Base-by-base conservation (phyloP, 2,329 filamentous ascomycete species). In the Gremmenia infestans region DNA sequence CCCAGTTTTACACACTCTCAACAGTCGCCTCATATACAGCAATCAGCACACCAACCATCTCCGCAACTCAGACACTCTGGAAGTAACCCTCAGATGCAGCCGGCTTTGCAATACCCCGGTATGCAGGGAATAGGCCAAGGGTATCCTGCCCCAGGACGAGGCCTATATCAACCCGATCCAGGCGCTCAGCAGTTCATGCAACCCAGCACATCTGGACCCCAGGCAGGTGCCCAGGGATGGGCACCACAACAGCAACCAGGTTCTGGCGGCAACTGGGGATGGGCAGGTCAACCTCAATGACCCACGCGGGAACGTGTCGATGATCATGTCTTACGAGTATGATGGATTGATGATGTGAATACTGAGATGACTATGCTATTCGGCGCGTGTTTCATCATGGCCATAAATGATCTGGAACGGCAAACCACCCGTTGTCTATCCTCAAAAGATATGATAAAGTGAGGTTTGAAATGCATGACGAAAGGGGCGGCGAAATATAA, bases 131-230 rank as follows among this genome's bases (percentile, higher is more conserved):
- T 87, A 71, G 75, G 76, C 36, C 85, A 86, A 65, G 76, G 77
- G 37, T 84, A 83, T 65, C 73, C 77, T 25, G 73, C 74, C n/a
- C 74, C 79, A 25, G 74, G 77, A 7, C 81, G 83, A 63, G 77
- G 76, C 51, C 81, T 86, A 65, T 85, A 85, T 63, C 73, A 81
- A 17, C 72, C 82, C 28, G 84, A 87, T 48, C 82, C 85, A 71
- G 84, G 81, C 1, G 80, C 82, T 4, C 76, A 84, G 52, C 81
- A 85, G 67, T 87, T 87, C 73, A 81, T 91, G 82, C 83, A 87
- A 65, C 78, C 85, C 72, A 72, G 79, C 64, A 71, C 83, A 14
- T 64, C 66, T 32, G 67, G 63, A 15, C 59, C 67, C 54, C 68
- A 70, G 53, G 55, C 66, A 51, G 64, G 63, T 6, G 52, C 54